phyloP scores from a whole-genome alignment of 805 yeast species.

The Teunomyces pallodes region DNA sequence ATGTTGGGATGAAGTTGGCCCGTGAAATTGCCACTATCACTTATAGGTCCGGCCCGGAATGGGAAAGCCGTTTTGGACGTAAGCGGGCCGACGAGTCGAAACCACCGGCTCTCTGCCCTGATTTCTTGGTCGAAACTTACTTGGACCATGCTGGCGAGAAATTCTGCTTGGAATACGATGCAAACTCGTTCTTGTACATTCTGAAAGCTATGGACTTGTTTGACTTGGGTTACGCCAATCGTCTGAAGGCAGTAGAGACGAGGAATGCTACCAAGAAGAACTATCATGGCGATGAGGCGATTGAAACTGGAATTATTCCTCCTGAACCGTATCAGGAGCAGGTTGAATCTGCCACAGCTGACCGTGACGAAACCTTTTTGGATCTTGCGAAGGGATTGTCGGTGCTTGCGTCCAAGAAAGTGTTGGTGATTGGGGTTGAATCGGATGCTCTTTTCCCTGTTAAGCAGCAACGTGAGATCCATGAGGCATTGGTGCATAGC shows the following conservation, averaged over 20 bases:
- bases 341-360: constrained; percentile 42
- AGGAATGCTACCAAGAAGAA: constrained; percentile 36
- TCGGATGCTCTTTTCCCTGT: constrained; percentile 89
- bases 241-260: constrained; percentile 40
- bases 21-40: constrained; percentile 93
- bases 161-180: constrained; percentile 86
- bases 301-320: constrained; percentile 35
- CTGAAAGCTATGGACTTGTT: constrained; percentile 95
- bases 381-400: constrained; percentile 69
- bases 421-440: constrained; percentile 87
- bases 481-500: constrained; percentile 50
- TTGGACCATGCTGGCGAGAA: constrained; percentile 94
- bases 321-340: constrained; percentile 53
- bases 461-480: constrained; percentile 90
- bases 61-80: constrained; percentile 91
- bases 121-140: constrained; percentile 87
- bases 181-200: constrained; percentile 82
- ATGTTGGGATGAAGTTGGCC: constrained; percentile 91
- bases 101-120: constrained; percentile 90
- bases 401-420: constrained; percentile 59
- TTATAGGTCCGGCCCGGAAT: constrained; percentile 93
- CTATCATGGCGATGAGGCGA: constrained; percentile 7
- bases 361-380: constrained; percentile 52
- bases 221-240: constrained; percentile 60
- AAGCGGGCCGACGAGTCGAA: constrained; percentile 76